A percentile compares a stretch with the other conserved stretches of the same genome.
Evolutionary conservation across 1,284 basidiomycete genomes (phyloP).

Genomic region (Ganoderma leucocontextum): DNA sequence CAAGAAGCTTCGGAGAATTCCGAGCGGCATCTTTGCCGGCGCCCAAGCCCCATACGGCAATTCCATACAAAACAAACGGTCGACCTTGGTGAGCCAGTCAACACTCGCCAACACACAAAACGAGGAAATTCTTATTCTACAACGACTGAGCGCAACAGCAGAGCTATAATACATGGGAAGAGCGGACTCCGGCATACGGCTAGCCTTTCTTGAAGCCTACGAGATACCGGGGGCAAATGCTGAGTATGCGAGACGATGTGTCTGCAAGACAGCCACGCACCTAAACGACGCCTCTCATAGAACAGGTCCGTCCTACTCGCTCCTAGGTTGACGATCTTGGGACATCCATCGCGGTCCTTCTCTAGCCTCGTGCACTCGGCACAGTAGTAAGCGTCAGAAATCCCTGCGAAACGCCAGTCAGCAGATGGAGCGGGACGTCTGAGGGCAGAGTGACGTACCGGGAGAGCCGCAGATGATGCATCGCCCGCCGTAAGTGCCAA

Average conservation of each 20-base stretch:
- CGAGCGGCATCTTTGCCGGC: background rate
- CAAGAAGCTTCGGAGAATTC: background rate
- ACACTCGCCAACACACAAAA: background rate
- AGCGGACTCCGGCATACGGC: slow-evolving; percentile 12
- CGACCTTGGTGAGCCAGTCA: too few species aligned
- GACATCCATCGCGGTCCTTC: slow-evolving; percentile 98
- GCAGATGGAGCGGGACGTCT: background rate
- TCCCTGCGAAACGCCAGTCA: slow-evolving; percentile 60
- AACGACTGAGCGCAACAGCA: background rate
- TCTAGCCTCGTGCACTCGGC: slow-evolving; percentile 96
- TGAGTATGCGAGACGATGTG: background rate
- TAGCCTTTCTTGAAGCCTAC: slow-evolving; percentile 85
- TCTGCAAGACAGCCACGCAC: slow-evolving; percentile 47
- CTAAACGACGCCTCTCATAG: slow-evolving; percentile 85
- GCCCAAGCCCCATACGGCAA: background rate
- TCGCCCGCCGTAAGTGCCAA: slow-evolving; percentile 95
- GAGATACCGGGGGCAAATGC: slow-evolving; percentile 11
- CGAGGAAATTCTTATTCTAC: background rate
- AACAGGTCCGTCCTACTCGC: slow-evolving; percentile 90
- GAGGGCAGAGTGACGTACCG: slow-evolving; percentile 59
- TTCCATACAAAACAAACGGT: background rate
- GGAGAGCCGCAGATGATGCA: slow-evolving; percentile 98
- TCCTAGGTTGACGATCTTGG: slow-evolving; percentile 97
- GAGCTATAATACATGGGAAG: slow-evolving; percentile 8
- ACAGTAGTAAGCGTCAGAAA: slow-evolving; percentile 97